These are phyloP conservation scores for Auriscalpium orientale DNA, from an alignment of 768 basidiomycete genomes.

Conservation along the genomic window DNA sequence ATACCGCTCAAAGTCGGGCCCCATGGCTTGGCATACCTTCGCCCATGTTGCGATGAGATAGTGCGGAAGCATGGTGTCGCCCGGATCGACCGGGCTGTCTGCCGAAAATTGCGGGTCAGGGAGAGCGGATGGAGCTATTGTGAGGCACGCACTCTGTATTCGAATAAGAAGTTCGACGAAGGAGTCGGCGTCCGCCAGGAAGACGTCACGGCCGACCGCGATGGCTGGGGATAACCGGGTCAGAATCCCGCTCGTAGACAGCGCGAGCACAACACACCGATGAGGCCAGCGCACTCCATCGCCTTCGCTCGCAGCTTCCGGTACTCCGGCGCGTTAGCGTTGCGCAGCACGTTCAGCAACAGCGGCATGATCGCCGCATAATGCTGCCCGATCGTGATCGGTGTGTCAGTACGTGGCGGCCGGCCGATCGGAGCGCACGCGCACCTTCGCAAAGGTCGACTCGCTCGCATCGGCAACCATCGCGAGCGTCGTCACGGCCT, in stretches of 20 bases:
- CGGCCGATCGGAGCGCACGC: constrained; percentile 10
- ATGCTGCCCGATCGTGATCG: constrained; percentile 35
- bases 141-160: constrained; percentile 56
- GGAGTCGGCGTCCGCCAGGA: constrained; percentile 63
- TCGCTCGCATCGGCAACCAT: constrained; percentile 88
- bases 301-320: constrained; percentile 69
- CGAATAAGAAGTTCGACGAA: constrained; percentile 67
- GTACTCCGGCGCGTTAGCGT: constrained; percentile 61
- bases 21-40: constrained; percentile 80
- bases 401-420: not conserved
- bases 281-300: constrained; percentile 86
- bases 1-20: constrained; percentile 80
- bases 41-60: constrained; percentile 87
- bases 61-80: constrained; percentile 63
- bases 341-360: constrained; percentile 64
- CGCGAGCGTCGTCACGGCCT: constrained; percentile 80
- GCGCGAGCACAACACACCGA: constrained; percentile 43
- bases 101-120: not conserved
- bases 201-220: constrained; percentile 77
- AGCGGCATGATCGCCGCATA: constrained; percentile 78
- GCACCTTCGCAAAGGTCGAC: constrained; percentile 63
- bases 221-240: constrained; percentile 44
- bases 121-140: not conserved
- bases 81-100: constrained; percentile 63
- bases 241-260: not conserved